Evolutionary conservation across 2,329 filamentous ascomycete genomes (phyloP).

Genomic region (Sordariomycetes sp.): DNA sequence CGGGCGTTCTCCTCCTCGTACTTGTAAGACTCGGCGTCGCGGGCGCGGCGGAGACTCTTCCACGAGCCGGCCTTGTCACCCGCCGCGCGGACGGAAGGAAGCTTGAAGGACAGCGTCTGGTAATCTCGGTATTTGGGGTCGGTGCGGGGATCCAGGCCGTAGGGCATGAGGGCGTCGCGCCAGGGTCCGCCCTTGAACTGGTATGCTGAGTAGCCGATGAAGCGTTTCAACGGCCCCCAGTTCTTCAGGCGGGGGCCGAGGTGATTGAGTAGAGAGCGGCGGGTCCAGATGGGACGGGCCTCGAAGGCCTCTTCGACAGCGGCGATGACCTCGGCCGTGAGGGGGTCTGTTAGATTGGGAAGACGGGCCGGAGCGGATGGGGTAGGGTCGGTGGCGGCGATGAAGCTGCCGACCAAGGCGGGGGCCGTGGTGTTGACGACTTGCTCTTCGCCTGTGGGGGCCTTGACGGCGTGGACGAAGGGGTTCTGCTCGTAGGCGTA

Average conservation of each 20-base stretch:
- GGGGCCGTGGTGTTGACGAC: conserved; percentile 50
- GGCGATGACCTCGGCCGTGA: conserved; percentile 53
- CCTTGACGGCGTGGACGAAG: conserved; percentile 53
- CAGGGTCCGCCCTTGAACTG: conserved; percentile 89
- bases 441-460: conserved; percentile 37
- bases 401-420: conserved; percentile 47
- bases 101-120: conserved; percentile 81
- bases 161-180: conserved; percentile 76
- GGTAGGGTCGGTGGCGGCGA: conserved; percentile 51
- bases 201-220: conserved; percentile 77
- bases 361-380: conserved; percentile 49
- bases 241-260: conserved; percentile 41
- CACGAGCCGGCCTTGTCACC: conserved; percentile 25
- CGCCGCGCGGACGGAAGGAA: conserved; percentile 30
- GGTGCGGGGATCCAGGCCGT: conserved; percentile 74
- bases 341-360: conserved; percentile 46
- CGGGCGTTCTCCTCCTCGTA: conserved; percentile 26
- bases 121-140: conserved; percentile 71
- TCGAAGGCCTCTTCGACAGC: conserved; percentile 57
- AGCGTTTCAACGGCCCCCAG: conserved; percentile 56
- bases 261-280: conserved; percentile 68
- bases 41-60: conserved; percentile 33
- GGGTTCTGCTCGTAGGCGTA: conserved; percentile 82
- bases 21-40: conserved; percentile 24
- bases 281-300: conserved; percentile 75